These are phyloP conservation scores for Xerocomus spinulosus DNA, from an alignment of 768 basidiomycete species.

Conservation along the genomic window DNA sequence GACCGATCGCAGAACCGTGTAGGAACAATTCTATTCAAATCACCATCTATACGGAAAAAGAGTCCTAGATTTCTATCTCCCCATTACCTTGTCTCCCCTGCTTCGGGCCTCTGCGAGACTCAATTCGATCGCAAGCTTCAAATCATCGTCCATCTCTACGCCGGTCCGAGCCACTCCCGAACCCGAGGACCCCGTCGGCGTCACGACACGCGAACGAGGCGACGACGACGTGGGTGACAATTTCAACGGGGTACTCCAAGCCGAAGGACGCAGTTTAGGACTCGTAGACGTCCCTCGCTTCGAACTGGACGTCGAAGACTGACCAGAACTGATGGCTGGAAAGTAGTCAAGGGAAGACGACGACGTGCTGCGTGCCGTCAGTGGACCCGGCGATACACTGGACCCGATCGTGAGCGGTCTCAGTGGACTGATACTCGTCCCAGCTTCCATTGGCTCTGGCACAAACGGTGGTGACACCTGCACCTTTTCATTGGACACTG, in stretches of 20 bases:
- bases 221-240: slow-evolving; percentile 16
- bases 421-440: slow-evolving; percentile 31
- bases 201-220: slow-evolving; percentile 11
- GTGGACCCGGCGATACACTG: slow-evolving; percentile 5
- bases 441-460: slow-evolving; percentile 56
- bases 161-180: slow-evolving; percentile 24
- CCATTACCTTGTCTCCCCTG: slow-evolving; percentile 9
- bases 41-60: too few species aligned
- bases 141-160: slow-evolving; percentile 59
- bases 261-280: slow-evolving; percentile 23
- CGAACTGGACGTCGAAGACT: slow-evolving; percentile 22
- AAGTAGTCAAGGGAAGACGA: slow-evolving; percentile 30
- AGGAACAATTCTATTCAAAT: slow-evolving; percentile 8
- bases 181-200: slow-evolving; percentile 5
- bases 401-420: slow-evolving; percentile 7
- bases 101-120: slow-evolving; percentile 54
- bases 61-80: too few species aligned
- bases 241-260: slow-evolving; percentile 39
- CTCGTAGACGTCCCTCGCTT: slow-evolving; percentile 15
- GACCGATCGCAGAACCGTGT: slow-evolving; percentile 62
- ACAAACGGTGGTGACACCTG: slow-evolving; percentile 49
- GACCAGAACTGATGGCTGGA: slow-evolving; percentile 31
- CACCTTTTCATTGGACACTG: slow-evolving; percentile 46
- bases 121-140: slow-evolving; percentile 61
- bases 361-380: slow-evolving; percentile 10